A percentile compares a stretch with the other conserved stretches of the same genome.
These are phyloP conservation scores for Psidium guajava DNA, from an alignment of 345 rosid genomes.

Conservation along the genomic window DNA sequence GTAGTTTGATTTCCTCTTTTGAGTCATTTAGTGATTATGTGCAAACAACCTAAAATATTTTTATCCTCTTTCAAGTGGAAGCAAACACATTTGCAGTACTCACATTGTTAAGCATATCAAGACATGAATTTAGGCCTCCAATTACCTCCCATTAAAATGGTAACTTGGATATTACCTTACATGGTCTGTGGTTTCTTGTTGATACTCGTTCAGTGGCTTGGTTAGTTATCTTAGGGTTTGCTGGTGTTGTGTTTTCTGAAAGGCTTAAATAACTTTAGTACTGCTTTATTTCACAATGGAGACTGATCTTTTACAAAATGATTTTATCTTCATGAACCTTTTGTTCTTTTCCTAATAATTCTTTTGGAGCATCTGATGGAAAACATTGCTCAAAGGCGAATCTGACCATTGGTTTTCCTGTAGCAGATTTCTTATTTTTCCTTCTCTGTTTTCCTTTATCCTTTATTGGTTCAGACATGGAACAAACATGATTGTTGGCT, in stretches of 20 bases:
- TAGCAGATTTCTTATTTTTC: not conserved
- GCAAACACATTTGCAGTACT: not conserved
- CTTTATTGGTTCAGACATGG: not conserved
- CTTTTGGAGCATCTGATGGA: not conserved
- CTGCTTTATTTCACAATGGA: not conserved
- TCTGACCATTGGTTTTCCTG: not conserved
- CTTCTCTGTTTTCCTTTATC: not conserved
- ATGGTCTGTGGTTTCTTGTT: not conserved
- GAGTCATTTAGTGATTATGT: not conserved
- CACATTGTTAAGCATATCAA: not conserved
- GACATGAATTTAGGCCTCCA: not conserved
- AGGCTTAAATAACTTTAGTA: not conserved
- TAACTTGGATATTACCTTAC: not conserved
- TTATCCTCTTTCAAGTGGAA: not conserved
- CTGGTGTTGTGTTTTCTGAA: not conserved
- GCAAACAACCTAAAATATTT: not conserved
- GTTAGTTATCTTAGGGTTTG: not conserved
- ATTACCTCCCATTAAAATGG: not conserved
- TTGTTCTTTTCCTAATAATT: not conserved
- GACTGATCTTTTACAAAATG: not conserved
- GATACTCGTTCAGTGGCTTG: not conserved
- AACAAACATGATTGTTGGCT: not conserved
- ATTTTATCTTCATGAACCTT: not conserved
- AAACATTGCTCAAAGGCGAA: not conserved
- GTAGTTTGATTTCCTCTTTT: not conserved